phyloP scores from a whole-genome alignment of 2,329 filamentous ascomycete species.

The Colletotrichum lupini region DNA sequence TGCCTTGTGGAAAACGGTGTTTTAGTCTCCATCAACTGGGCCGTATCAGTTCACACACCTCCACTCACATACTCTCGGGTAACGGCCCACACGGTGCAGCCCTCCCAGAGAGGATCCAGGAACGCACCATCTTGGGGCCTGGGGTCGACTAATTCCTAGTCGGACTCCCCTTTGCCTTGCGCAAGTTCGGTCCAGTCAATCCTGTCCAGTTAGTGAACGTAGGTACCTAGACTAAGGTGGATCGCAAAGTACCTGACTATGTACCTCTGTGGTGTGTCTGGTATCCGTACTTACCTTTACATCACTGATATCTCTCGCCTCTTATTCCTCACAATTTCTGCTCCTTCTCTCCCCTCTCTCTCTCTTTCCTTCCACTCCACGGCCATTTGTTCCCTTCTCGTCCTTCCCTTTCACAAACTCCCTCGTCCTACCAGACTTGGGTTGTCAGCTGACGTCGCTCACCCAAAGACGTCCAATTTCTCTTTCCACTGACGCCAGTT shows the following conservation, averaged over 20 bases:
- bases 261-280: background rate
- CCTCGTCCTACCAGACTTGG: background rate
- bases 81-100: background rate
- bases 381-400: constrained; percentile 26
- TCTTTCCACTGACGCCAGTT: background rate
- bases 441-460: constrained; percentile 3
- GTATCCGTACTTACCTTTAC: constrained; percentile 20
- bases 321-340: constrained; percentile 2
- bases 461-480: background rate
- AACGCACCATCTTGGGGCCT: background rate
- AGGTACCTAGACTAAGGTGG: too few species aligned
- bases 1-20: constrained; percentile 7
- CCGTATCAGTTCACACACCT: constrained; percentile 9
- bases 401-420: constrained; percentile 14
- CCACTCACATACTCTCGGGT: constrained; percentile 4
- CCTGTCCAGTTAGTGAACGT: background rate
- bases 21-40: constrained; percentile 19
- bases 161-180: background rate
- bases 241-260: background rate
- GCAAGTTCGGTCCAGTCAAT: background rate
- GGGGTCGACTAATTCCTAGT: background rate
- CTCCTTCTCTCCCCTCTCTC: background rate
- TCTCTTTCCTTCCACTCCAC: background rate
- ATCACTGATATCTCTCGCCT: constrained; percentile 13
- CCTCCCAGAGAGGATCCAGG: background rate